Evolutionary conservation across 2,329 filamentous ascomycete genomes (phyloP).

Genomic region (Colletotrichum eremochloae): DNA sequence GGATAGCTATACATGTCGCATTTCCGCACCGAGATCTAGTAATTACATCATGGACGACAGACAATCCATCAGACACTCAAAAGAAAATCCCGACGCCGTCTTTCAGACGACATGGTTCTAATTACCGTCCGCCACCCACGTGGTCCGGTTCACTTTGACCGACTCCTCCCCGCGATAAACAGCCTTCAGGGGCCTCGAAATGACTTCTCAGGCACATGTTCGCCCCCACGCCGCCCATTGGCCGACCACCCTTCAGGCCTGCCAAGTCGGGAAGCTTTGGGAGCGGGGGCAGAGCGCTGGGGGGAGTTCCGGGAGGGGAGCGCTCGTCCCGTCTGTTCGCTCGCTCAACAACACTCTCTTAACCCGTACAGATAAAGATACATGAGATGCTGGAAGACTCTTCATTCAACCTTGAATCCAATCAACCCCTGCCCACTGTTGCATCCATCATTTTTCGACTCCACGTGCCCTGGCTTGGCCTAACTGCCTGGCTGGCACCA

Average conservation of each 20-base stretch:
- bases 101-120: neutral
- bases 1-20: neutral
- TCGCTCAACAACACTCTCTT: neutral
- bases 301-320: neutral
- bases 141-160: neutral
- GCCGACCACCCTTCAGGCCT: neutral
- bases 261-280: constrained; percentile 32
- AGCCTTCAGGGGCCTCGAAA: neutral
- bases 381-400: neutral
- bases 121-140: neutral
- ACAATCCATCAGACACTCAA: neutral
- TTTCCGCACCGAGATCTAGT: neutral
- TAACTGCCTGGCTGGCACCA: constrained; percentile 19
- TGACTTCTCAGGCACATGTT: constrained; percentile 29
- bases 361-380: neutral
- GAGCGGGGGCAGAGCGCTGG: constrained; percentile 14
- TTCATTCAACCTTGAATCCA: neutral
- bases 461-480: constrained; percentile 19
- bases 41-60: neutral
- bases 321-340: neutral
- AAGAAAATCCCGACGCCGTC: neutral
- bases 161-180: neutral
- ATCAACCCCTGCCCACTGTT: neutral
- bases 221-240: constrained; percentile 22
- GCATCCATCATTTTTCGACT: neutral